Conservation (phyloP, 164 flowering plant genomes). For the Nelumbo lutea region DNA sequence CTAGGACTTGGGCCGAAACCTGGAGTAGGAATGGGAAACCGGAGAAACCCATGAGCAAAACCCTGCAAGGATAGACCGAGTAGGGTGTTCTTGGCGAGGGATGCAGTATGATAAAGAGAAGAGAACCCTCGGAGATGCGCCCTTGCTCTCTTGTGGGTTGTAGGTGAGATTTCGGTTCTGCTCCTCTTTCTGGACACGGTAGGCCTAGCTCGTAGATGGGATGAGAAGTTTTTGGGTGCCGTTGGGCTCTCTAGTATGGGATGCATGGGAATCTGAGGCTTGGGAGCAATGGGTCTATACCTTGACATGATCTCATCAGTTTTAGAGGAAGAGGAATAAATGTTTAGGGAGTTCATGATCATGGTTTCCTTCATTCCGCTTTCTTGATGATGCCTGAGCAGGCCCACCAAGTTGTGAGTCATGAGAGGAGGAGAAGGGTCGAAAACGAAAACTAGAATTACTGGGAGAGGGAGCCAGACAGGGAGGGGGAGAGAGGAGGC, state of each 20-base stretch:
- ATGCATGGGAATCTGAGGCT: slow-evolving; percentile 40
- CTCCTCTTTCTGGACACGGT: slow-evolving; percentile 62
- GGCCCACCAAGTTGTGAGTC: neutral
- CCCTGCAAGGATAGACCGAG: slow-evolving; percentile 31
- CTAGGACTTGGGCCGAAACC: neutral
- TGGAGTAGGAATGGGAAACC: slow-evolving; percentile 14
- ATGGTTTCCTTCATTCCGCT: slow-evolving; percentile 7
- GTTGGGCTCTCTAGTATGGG: slow-evolving; percentile 18
- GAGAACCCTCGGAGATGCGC: slow-evolving; percentile 17
- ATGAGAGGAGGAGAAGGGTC: neutral
- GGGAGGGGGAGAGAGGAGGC: neutral
- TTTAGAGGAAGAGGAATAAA: slow-evolving; percentile 41
- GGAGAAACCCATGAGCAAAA: slow-evolving; percentile 22
- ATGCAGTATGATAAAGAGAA: slow-evolving; percentile 17
- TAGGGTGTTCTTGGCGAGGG: slow-evolving; percentile 20
- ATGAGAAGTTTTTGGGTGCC: slow-evolving; percentile 39
- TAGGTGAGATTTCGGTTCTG: slow-evolving; percentile 29
- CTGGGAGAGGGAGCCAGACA: neutral
- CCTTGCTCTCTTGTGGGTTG: slow-evolving; percentile 33
- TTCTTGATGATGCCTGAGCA: neutral
- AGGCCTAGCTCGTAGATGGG: slow-evolving; percentile 53
- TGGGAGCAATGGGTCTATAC: slow-evolving; percentile 94
- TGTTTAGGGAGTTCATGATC: slow-evolving; percentile 50
- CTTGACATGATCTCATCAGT: slow-evolving; percentile 88
- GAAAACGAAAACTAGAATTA: neutral